Evolutionary conservation across 352 stramenopile species (phyloP), one percentile per base, ranked within the genome.

Genomic region (Pythium sp.): DNA sequence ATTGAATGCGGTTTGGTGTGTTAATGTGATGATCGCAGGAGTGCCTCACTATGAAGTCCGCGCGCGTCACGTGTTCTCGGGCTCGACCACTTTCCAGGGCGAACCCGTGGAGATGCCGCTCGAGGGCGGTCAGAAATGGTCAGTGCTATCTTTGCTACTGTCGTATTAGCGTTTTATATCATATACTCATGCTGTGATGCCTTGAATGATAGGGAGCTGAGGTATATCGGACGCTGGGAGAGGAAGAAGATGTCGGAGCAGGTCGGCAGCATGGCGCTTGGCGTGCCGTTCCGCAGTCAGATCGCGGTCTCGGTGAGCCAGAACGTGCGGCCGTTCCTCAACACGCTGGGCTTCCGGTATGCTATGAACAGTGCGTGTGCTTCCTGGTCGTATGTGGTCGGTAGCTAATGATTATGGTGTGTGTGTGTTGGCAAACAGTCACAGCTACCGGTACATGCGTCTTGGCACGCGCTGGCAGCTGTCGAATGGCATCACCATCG

Each of bases 161-260:
- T 38, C 55, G 18, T 36, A 28, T 15, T 30, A 28, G n/a, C 24
- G 11, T 34, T 51, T 43, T 30, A 11, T 65, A 30, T 53, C 12
- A 9, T 20, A 14, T 4, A 11, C 15, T 49, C 41, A 57, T 22
- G 2, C 5, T 15, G 3, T 55, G n/a, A 22, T 26, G 3, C 4
- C 7, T 51, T 7, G 18, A 53, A 59, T 24, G 4, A 49, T 60
- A 93, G 84, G 87, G 87, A 95, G 60, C 69, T 95, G 62, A 72
- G 87, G 15, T 93, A 95, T 73, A 90, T 95, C 59, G 87, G 87
- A 4, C 83, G 87, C 34, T 95, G 87, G 87, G 87, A 95, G 68
- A 82, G 86, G 34, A 95, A 95, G 67, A 95, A 95, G 54, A 86
- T 93, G 79, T 92, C 85, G 14, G 87, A 95, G 43, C 86, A 92